Conservation (phyloP, 345 rosid species). For the Syzygium oleosum region DNA sequence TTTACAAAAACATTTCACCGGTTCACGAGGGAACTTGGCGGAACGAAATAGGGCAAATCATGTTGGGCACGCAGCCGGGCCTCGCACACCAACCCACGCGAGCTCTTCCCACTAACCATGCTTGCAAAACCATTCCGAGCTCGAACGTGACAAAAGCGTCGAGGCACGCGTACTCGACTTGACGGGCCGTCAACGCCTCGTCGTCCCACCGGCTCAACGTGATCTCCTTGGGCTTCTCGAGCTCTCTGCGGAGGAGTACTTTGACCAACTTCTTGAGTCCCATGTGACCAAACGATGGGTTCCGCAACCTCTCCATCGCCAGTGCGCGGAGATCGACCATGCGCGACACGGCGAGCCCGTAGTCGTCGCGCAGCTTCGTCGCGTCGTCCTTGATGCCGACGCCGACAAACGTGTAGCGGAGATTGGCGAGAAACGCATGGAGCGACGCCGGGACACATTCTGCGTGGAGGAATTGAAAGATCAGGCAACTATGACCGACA, state of each 20-base stretch:
- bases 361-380: conserved; percentile 10
- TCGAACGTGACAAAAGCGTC: conserved; percentile 3
- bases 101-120: neutral
- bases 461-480: conserved; percentile 12
- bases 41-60: fast-evolving
- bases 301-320: neutral
- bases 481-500: no score
- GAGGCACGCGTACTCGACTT: neutral
- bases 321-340: conserved; percentile 2
- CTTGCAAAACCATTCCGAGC: neutral
- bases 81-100: neutral
- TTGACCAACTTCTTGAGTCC: conserved; percentile 5
- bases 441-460: neutral
- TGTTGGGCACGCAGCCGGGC: no score
- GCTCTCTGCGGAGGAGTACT: neutral
- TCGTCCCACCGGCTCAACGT: neutral
- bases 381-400: conserved; percentile 16
- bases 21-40: no score
- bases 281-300: neutral
- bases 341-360: neutral
- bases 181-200: neutral
- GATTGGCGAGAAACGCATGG: neutral
- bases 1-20: no score
- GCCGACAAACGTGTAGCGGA: conserved; percentile 6
- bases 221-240: neutral